Conservation (phyloP, 768 basidiomycete genomes). For the Mycena vulgaris region DNA sequence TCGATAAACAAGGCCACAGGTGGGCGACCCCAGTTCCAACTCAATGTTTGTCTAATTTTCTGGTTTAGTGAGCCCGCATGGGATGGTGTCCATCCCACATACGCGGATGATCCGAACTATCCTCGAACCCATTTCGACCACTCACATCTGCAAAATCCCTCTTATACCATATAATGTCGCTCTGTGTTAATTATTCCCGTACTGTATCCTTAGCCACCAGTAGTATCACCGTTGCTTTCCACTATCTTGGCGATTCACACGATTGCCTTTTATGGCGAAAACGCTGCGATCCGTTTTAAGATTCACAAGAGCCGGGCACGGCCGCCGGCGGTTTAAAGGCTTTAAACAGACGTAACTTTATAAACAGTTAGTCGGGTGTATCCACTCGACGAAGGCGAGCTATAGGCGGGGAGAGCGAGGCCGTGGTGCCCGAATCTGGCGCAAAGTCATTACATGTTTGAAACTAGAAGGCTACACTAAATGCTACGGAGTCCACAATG, state of each 20-base stretch:
- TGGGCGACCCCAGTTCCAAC: background rate
- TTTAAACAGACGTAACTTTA: too few relatives aligned
- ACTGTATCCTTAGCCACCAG: background rate
- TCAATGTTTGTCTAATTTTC: background rate
- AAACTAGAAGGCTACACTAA: slow-evolving; percentile 24
- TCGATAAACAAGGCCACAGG: background rate
- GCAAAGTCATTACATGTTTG: background rate
- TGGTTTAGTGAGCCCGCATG: background rate
- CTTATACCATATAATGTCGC: background rate
- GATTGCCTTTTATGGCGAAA: slow-evolving; percentile 3
- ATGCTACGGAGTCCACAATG: background rate
- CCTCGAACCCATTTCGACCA: too few relatives aligned
- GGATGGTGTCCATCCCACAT: background rate
- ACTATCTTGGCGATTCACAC: too few relatives aligned
- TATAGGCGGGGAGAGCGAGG: too few relatives aligned
- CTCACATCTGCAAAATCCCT: background rate
- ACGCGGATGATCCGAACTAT: background rate
- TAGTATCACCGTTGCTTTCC: background rate
- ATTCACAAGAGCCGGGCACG: background rate
- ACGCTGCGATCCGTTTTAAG: slow-evolving; percentile 15
- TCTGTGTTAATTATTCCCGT: background rate
- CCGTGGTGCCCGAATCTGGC: background rate
- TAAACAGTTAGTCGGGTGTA: too few relatives aligned
- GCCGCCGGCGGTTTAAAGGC: too few relatives aligned
- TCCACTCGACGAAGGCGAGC: too few relatives aligned